Percentiles rank a stretch among this genome's conserved stretches.
Conservation (phyloP, 2,329 filamentous ascomycete genomes). For the Byssochlamys sp. region DNA sequence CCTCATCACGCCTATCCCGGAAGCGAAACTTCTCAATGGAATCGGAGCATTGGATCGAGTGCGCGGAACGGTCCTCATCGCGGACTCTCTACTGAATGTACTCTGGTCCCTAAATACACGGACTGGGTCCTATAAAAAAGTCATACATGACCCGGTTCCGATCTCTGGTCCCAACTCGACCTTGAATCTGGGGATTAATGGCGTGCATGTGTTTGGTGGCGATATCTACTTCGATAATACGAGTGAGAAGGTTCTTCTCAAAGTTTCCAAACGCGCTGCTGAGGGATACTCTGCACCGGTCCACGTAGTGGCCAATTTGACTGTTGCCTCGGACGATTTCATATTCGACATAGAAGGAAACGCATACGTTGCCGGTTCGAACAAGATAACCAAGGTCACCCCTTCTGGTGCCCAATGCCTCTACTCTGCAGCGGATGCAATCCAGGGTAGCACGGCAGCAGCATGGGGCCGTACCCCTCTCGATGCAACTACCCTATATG, state of each 20-base stretch:
- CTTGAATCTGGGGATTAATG: slow-evolving; percentile 11
- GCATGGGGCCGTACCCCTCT: not conserved
- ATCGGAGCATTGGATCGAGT: slow-evolving; percentile 8
- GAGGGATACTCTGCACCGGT: slow-evolving; percentile 1
- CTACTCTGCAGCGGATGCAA: not conserved
- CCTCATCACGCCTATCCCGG: slow-evolving; percentile 5
- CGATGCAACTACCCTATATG: not conserved
- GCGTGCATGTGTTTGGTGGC: slow-evolving; percentile 5
- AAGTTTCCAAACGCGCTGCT: slow-evolving; percentile 2
- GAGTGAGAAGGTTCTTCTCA: slow-evolving; percentile 4
- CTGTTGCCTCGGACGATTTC: slow-evolving; percentile 10
- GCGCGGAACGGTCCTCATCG: slow-evolving; percentile 8
- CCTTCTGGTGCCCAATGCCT: not conserved
- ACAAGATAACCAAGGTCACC: not conserved
- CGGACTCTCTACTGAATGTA: slow-evolving; percentile 9
- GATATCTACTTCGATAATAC: slow-evolving; percentile 11
- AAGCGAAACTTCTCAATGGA: slow-evolving; percentile 12
- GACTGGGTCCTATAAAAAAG: slow-evolving; percentile 5
- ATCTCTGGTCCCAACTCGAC: slow-evolving; percentile 2
- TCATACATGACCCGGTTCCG: slow-evolving; percentile 3
- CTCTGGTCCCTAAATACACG: slow-evolving; percentile 10
- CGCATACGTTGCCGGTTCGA: slow-evolving; percentile 8
- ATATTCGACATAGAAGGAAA: slow-evolving; percentile 4
- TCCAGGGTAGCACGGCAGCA: not conserved
- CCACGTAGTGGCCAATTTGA: slow-evolving; percentile 5